Evolutionary conservation across 257 asterid genomes (phyloP).

Genomic region (Lycium ferocissimum): DNA sequence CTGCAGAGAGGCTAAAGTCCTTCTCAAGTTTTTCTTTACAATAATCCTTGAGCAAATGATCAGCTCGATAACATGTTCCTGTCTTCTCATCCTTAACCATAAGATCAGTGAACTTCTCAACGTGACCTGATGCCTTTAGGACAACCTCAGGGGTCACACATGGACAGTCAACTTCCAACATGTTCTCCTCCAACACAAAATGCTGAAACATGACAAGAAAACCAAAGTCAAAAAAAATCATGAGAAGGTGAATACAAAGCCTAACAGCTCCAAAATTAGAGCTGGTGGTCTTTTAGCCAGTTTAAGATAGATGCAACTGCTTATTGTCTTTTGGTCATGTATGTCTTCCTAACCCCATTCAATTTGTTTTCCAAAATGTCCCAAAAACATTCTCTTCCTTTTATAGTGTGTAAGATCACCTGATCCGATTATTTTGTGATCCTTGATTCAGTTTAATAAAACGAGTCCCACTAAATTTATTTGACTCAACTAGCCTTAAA

Average conservation of each 20-base stretch:
- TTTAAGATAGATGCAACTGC: not conserved
- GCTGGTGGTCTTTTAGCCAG: not conserved
- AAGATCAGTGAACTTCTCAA: slow-evolving; percentile 46
- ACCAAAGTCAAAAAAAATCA: not conserved
- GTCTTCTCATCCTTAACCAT: slow-evolving; percentile 51
- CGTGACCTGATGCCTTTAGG: slow-evolving; percentile 48
- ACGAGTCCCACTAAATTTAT: not conserved
- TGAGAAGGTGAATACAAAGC: slow-evolving; percentile 16
- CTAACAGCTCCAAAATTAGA: not conserved
- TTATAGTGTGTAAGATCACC: not conserved
- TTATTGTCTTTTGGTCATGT: not conserved
- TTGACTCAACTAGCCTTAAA: not conserved
- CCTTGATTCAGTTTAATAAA: not conserved
- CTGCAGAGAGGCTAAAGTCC: slow-evolving; percentile 37
- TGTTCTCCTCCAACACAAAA: slow-evolving; percentile 47
- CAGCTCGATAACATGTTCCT: slow-evolving; percentile 48
- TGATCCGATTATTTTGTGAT: not conserved
- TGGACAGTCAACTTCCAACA: slow-evolving; percentile 49
- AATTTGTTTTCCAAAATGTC: not conserved
- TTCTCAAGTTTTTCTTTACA: slow-evolving; percentile 48
- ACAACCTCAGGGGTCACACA: slow-evolving; percentile 46
- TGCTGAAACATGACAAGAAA: slow-evolving; percentile 39
- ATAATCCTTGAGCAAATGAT: slow-evolving; percentile 50
- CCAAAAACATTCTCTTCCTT: not conserved
- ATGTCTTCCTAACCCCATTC: not conserved